Evolutionary conservation across 2,329 filamentous ascomycete species (phyloP), one percentile per base, ranked within the genome.

Genomic region (Aspergillus ustus): DNA sequence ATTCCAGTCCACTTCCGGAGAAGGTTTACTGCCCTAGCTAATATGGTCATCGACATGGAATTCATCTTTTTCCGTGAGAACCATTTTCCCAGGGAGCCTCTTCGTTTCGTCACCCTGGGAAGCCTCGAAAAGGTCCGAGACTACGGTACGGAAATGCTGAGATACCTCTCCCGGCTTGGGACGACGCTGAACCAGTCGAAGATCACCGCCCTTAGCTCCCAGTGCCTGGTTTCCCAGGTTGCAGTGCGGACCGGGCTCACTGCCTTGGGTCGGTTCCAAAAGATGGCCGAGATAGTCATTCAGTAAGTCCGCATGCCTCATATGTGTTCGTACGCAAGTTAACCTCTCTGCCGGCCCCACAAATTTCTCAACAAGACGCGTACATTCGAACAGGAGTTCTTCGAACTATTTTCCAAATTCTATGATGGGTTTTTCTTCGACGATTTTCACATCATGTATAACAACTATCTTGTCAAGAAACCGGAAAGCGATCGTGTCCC

Each of bases 391-490:
- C 57, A 65, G 5, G 55, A 34, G 5, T 63, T 74, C 4, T 66
- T 75, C 1, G 28, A 52, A 20, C 37, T 67, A 45, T 70, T 69
- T 48, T 56, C 67, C 31, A 63, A 70, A 7, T 57, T 75, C 2
- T 75, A 67, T 48, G 71, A 74, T 11, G 52, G 62, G n/a, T 71
- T 67, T 63, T 46, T 74, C 34, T 70, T 69, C 57, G 64, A 53
- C 4, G 53, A 65, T 17, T 74, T 72, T 46, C 52, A 72, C 7
- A 49, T 54, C 15, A 59, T 66, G 15, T 63, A 66, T 45, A 67
- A 67, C 56, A 55, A 59, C 2, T 66, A 67, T n/a, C 52, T 69
- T n/a, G 11, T 59, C 0, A 22, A 52, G 20, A n/a, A 45, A 4
- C 40, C n/a, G 19, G n/a, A 45, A 13, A 15, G 3, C 15, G 34